A percentile compares a stretch with the other conserved stretches of the same genome.
These are phyloP conservation scores for Vitis hybrid DNA, from an alignment of 177 flowering plant species.

Conservation along the genomic window DNA sequence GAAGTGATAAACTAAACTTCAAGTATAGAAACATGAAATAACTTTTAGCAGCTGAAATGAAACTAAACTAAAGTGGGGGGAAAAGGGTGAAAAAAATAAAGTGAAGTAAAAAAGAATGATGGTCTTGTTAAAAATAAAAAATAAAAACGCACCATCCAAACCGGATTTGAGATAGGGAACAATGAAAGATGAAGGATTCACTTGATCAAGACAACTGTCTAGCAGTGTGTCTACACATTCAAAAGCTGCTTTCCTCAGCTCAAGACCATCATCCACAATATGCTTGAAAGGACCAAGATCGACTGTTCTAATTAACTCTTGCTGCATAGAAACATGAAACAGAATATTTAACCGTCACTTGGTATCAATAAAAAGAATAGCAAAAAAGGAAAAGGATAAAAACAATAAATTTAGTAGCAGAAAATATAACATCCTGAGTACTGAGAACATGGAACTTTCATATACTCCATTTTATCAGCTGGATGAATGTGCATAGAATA, in stretches of 20 bases:
- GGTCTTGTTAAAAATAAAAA: neutral
- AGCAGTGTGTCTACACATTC: constrained; percentile 98
- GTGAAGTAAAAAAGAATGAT: neutral
- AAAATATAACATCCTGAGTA: no score
- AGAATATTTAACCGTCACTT: neutral
- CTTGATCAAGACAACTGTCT: constrained; percentile 97
- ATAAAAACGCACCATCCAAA: constrained; percentile 66
- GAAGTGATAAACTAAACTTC: neutral
- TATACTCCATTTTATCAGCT: no score
- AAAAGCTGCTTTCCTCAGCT: constrained; percentile 96
- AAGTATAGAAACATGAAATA: neutral
- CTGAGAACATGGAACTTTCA: no score
- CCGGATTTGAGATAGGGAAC: constrained; percentile 95
- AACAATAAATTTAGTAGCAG: neutral
- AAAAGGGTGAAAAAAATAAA: neutral
- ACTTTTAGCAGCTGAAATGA: neutral
- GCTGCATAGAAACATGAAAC: constrained; percentile 45
- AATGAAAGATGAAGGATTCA: constrained; percentile 96
- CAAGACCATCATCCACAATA: constrained; percentile 97
- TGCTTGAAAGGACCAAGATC: constrained; percentile 99
- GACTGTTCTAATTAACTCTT: constrained; percentile 95
- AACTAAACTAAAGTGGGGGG: neutral
- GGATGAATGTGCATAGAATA: no score
- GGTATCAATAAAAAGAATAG: neutral
- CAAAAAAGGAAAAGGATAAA: neutral